Evolutionary conservation across 768 basidiomycete species (phyloP), one percentile per base, ranked within the genome.

Genomic region (Tylopilus balloui): DNA sequence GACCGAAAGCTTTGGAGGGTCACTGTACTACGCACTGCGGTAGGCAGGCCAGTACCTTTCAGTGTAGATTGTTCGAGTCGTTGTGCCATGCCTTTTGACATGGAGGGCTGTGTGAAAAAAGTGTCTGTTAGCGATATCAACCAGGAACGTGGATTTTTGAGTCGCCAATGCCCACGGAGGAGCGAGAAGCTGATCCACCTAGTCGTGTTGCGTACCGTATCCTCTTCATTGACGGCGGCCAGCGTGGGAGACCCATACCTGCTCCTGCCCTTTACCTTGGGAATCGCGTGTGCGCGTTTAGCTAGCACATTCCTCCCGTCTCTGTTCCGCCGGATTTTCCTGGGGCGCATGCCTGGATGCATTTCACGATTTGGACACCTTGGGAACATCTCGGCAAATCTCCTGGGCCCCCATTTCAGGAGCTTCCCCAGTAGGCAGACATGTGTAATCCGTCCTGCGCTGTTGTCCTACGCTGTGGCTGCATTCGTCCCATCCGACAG

Each of bases 321-420:
- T 36, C 21, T 36, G 37, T 50, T 59, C 63, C 60, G 50, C 58
- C 63, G 50, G 60, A 63, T 57, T 52, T 66, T 50, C 63, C 54
- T 51, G 51, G 44, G 40, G 34, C 24, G 36, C 51, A 43, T 20
- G 37, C 5, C 35, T 49, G 34, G 8, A 15, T 34, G n/a, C 38
- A 29, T 37, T 55, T 50, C 45, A 58, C 53, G 50, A 53, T 28
- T 41, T 51, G 53, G 34, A 42, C 48, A 31, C 47, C 64, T 61
- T 64, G 62, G 53, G 62, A 64, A 62, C 57, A 42, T 40, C 47
- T 51, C 39, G 52, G 63, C 48, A 59, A 52, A 66, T 59, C 62
- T 32, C 51, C 47, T 36, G n/a, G 12, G 40, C 31, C 15, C 31
- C 31, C 40, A 20, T 31, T 40, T 15, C 40, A 46, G 32, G n/a